These are phyloP conservation scores for Penicillium decumbens DNA, from an alignment of 2,329 filamentous ascomycete species.

Conservation along the genomic window DNA sequence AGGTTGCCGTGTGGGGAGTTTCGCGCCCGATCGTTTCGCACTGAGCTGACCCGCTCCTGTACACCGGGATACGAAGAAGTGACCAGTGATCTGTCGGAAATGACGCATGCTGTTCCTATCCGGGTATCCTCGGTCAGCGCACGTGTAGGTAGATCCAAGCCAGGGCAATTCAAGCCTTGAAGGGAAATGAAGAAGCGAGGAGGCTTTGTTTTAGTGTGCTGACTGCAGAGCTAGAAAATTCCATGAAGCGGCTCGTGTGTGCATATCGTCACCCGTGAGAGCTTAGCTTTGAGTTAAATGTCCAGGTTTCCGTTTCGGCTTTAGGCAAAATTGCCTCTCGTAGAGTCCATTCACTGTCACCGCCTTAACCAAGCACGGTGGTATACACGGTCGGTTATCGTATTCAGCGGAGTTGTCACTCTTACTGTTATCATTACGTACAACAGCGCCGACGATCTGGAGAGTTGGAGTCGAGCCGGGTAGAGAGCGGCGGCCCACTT, in stretches of 20 bases:
- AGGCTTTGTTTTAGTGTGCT: neutral
- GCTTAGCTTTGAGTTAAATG: neutral
- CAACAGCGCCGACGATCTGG: conserved; percentile 1
- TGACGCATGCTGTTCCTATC: neutral
- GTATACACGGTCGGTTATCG: neutral
- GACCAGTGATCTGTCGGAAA: neutral
- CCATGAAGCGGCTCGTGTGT: neutral
- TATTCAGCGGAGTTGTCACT: neutral
- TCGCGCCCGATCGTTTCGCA: neutral
- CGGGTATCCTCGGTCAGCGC: neutral
- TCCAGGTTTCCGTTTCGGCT: neutral
- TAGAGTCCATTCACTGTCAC: neutral
- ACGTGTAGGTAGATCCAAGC: neutral
- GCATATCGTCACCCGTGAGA: neutral
- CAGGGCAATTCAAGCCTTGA: neutral
- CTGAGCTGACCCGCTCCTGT: neutral
- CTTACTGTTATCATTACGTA: conserved; percentile 12
- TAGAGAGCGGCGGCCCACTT: conserved; percentile 11
- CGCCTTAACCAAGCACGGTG: neutral
- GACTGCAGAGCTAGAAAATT: neutral
- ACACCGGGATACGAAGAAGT: neutral
- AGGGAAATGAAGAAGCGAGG: neutral
- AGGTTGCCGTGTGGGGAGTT: neutral
- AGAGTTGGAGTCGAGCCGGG: neutral
- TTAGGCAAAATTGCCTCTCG: neutral